A percentile compares a stretch with the other conserved stretches of the same genome.
Conservation (phyloP, 2,329 filamentous ascomycete species). For the Tolypocladium ophioglossoides region DNA sequence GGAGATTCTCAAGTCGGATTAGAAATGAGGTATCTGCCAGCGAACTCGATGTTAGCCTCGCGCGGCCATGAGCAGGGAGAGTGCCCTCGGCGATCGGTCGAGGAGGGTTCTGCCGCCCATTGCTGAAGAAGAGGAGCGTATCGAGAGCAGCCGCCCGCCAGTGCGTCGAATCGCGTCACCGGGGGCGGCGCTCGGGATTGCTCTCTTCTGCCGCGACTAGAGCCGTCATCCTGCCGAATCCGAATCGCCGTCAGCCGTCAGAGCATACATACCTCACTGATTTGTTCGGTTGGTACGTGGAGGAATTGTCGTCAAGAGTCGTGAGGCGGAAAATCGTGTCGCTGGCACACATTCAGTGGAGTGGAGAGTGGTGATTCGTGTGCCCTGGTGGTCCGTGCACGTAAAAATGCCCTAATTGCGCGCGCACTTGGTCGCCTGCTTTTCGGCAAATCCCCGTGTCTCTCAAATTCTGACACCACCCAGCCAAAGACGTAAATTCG, state of each 20-base stretch:
- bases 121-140: constrained; percentile 55
- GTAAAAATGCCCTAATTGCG: constrained; percentile 32
- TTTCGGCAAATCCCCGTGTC: constrained; percentile 27
- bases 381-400: constrained; percentile 32
- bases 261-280: constrained; percentile 34
- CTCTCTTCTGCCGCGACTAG: constrained; percentile 48
- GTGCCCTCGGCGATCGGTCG: constrained; percentile 48
- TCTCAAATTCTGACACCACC: constrained; percentile 18
- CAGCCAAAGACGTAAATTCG: constrained; percentile 17
- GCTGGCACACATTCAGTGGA: not conserved
- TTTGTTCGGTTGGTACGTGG: not conserved
- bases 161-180: constrained; percentile 8
- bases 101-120: constrained; percentile 63
- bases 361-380: constrained; percentile 12
- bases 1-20: constrained; percentile 72
- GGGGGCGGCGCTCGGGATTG: constrained; percentile 37
- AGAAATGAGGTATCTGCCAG: constrained; percentile 56
- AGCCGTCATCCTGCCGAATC: constrained; percentile 29
- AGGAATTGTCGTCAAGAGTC: not conserved
- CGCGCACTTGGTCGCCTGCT: constrained; percentile 19
- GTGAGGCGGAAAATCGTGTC: constrained; percentile 5
- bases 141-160: constrained; percentile 23
- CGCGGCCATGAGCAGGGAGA: constrained; percentile 55
- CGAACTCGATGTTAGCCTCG: constrained; percentile 46
- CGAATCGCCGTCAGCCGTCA: constrained; percentile 17